A percentile compares a stretch with the other conserved stretches of the same genome.
Evolutionary conservation across 2,329 filamentous ascomycete species (phyloP).

Genomic region (Teratosphaeria zuluensis): DNA sequence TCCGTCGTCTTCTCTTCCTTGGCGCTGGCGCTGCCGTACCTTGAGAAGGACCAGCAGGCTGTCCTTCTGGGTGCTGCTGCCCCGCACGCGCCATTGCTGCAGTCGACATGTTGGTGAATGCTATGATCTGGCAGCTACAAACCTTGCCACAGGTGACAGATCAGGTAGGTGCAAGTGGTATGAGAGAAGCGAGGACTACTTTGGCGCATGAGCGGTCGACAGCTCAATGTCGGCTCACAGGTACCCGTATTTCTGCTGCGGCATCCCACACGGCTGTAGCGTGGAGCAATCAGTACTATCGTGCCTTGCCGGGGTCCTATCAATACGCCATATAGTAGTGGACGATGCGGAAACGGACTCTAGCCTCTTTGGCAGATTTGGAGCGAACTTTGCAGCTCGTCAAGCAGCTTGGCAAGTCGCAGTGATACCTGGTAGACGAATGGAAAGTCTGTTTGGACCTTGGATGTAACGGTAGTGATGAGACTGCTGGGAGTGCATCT

Average conservation of each 20-base stretch:
- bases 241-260: background rate
- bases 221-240: background rate
- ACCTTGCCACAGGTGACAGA: background rate
- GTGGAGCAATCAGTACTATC: background rate
- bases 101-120: constrained; percentile 1
- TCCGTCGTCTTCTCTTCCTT: constrained; percentile 71
- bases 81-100: background rate
- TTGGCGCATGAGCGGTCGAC: background rate
- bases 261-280: background rate
- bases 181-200: background rate
- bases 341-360: background rate
- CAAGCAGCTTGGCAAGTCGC: background rate
- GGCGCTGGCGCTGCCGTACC: constrained; percentile 14
- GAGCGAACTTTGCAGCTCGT: background rate
- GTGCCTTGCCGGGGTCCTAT: background rate
- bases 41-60: background rate
- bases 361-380: background rate
- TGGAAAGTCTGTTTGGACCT: background rate
- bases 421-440: background rate
- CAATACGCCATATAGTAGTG: background rate
- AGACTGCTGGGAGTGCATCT: background rate
- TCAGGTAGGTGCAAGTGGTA: background rate
- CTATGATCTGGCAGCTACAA: background rate
- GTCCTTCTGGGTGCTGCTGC: background rate
- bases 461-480: background rate